phyloP scores from a whole-genome alignment of 2,329 filamentous ascomycete genomes.

The Pseudocercospora cruenta region DNA sequence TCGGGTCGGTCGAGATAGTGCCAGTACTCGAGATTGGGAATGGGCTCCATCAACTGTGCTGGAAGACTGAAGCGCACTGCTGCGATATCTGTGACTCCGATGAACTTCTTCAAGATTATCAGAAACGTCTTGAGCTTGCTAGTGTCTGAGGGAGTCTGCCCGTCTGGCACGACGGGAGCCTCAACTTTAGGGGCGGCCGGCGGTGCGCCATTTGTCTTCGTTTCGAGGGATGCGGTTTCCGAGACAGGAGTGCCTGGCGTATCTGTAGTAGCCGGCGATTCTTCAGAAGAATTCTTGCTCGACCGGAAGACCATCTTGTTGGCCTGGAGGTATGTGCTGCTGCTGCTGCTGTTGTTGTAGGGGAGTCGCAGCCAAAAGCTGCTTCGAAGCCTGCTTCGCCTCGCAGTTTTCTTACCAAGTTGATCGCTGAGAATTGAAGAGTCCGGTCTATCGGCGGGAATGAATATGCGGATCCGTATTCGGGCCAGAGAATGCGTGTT shows the following conservation, averaged over 20 bases:
- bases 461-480: background rate
- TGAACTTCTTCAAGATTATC: constrained; percentile 87
- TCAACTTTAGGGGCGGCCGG: background rate
- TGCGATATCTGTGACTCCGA: constrained; percentile 93
- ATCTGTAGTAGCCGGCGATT: constrained; percentile 4
- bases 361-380: background rate
- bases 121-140: constrained; percentile 90
- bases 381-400: background rate
- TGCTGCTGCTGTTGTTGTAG: background rate
- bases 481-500: background rate
- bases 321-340: constrained; percentile 4
- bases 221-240: constrained; percentile 14
- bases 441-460: background rate
- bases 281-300: constrained; percentile 3
- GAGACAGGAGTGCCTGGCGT: constrained; percentile 14
- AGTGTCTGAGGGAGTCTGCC: constrained; percentile 69
- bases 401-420: background rate
- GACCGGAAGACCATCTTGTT: constrained; percentile 11
- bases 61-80: constrained; percentile 94
- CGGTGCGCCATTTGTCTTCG: constrained; percentile 4
- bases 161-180: constrained; percentile 28
- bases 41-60: constrained; percentile 92
- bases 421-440: background rate
- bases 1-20: constrained; percentile 95
- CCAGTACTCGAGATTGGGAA: constrained; percentile 98